phyloP scores from a whole-genome alignment of 208 protist genomes.

The Willaertia magna region DNA sequence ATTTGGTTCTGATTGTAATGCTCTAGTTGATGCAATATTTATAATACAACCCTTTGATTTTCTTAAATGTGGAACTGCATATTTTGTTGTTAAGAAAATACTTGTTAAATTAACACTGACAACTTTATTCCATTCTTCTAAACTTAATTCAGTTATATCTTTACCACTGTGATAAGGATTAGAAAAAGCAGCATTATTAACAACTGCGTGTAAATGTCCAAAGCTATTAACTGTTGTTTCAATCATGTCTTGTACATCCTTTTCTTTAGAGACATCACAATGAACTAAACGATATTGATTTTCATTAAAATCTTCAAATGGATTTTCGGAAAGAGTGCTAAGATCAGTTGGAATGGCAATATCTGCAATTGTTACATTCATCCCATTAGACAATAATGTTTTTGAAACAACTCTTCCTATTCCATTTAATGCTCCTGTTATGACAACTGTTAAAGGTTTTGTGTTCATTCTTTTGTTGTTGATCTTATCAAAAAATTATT shows the following conservation, averaged over 20 bases:
- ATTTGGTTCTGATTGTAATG: neutral
- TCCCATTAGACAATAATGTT: neutral
- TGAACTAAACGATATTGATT: neutral
- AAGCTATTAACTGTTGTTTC: neutral
- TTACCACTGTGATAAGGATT: neutral
- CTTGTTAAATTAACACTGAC: constrained; percentile 1
- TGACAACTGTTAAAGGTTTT: neutral
- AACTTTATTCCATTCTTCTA: constrained; percentile 12
- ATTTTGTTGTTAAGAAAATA: constrained; percentile 1
- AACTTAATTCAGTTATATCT: neutral
- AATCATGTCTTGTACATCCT: neutral
- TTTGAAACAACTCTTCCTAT: neutral
- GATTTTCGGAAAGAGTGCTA: too few relatives aligned
- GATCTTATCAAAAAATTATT: too few relatives aligned
- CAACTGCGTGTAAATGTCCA: neutral
- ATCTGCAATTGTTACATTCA: neutral
- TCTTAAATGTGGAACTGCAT: neutral
- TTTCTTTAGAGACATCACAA: constrained; percentile 6
- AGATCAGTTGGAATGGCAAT: neutral
- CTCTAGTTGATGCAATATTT: constrained; percentile 11
- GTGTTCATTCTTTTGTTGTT: too few relatives aligned
- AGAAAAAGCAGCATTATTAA: constrained; percentile 14
- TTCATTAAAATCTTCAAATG: too few relatives aligned
- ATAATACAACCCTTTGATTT: constrained; percentile 3
- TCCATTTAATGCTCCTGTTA: neutral